phyloP scores from a whole-genome alignment of 768 basidiomycete species.

The Megacollybia marginata region DNA sequence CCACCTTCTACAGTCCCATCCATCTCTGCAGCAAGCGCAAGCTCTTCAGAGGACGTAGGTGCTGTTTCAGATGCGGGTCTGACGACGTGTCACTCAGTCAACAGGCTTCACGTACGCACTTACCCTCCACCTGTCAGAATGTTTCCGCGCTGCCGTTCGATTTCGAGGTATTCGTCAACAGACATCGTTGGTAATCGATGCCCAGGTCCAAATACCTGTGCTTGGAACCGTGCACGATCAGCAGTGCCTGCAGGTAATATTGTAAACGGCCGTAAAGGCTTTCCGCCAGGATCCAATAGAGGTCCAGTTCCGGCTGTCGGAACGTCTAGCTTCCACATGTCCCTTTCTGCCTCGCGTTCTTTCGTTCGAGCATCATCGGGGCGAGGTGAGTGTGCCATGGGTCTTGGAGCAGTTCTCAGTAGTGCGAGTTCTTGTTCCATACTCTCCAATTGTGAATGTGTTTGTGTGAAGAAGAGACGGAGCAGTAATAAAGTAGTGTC shows the following conservation, averaged over 20 bases:
- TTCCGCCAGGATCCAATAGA: slow-evolving; percentile 69
- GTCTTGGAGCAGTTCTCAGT: slow-evolving; percentile 45
- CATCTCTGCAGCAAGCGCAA: slow-evolving; percentile 73
- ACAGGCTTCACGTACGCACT: slow-evolving; percentile 17
- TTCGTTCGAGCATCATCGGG: slow-evolving; percentile 32
- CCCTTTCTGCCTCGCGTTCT: slow-evolving; percentile 34
- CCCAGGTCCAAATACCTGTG: slow-evolving; percentile 77
- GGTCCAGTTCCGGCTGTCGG: slow-evolving; percentile 49
- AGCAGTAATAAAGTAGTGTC: slow-evolving; percentile 65
- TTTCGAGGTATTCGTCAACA: slow-evolving; percentile 88
- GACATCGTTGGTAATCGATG: slow-evolving; percentile 92
- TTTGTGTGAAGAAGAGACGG: slow-evolving; percentile 63
- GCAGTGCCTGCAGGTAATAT: slow-evolving; percentile 70
- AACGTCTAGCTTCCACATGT: slow-evolving; percentile 71
- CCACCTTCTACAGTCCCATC: slow-evolving; percentile 70
- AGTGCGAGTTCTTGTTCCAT: slow-evolving; percentile 69
- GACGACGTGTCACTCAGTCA: slow-evolving; percentile 5
- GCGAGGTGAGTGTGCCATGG: slow-evolving; percentile 20
- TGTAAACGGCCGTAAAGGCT: slow-evolving; percentile 88
- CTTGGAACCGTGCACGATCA: slow-evolving; percentile 66
- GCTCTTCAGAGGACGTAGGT: slow-evolving; percentile 71
- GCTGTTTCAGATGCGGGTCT: slow-evolving; percentile 49
- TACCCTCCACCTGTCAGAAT: slow-evolving; percentile 86
- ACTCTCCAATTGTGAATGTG: slow-evolving; percentile 58
- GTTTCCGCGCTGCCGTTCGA: slow-evolving; percentile 78